These are phyloP conservation scores for Coemansia sp. DNA, from an alignment of 371 early-diverging fungal genomes.

Conservation along the genomic window DNA sequence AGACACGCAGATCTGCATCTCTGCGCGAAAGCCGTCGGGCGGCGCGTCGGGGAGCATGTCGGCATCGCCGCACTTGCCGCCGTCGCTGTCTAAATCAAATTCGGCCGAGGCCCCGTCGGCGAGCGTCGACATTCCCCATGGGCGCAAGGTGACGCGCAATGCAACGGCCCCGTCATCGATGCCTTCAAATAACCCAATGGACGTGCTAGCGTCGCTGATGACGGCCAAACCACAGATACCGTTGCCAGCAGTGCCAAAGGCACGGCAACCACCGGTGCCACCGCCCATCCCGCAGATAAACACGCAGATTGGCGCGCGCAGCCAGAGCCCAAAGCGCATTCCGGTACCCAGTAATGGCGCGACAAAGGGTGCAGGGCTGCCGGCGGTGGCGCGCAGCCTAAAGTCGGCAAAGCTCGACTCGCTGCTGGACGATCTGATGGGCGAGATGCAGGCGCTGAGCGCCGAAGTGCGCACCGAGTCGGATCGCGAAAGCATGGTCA, in stretches of 20 bases:
- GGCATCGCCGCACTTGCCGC: constrained; percentile 16
- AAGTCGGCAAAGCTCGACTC: constrained; percentile 48
- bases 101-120: not conserved
- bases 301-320: constrained; percentile 20
- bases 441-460: constrained; percentile 47
- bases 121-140: constrained; percentile 8
- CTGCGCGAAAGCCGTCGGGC: constrained; percentile 27
- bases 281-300: constrained; percentile 29
- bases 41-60: constrained; percentile 12
- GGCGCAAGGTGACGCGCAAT: constrained; percentile 28
- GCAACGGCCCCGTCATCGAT: constrained; percentile 24
- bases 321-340: constrained; percentile 3
- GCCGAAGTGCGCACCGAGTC: constrained; percentile 37
- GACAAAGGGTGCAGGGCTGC: not conserved
- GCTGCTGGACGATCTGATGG: constrained; percentile 48
- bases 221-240: not conserved
- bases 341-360: constrained; percentile 1
- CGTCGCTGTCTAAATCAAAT: constrained; percentile 11
- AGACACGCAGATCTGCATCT: constrained; percentile 37
- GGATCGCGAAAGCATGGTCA: constrained; percentile 48
- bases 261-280: not conserved
- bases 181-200: constrained; percentile 23
- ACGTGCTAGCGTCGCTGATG: constrained; percentile 37
- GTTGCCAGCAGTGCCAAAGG: no score
- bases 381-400: constrained; percentile 16